Evolutionary conservation across 1,284 basidiomycete genomes (phyloP).

Genomic region (Tilletia walkeri): DNA sequence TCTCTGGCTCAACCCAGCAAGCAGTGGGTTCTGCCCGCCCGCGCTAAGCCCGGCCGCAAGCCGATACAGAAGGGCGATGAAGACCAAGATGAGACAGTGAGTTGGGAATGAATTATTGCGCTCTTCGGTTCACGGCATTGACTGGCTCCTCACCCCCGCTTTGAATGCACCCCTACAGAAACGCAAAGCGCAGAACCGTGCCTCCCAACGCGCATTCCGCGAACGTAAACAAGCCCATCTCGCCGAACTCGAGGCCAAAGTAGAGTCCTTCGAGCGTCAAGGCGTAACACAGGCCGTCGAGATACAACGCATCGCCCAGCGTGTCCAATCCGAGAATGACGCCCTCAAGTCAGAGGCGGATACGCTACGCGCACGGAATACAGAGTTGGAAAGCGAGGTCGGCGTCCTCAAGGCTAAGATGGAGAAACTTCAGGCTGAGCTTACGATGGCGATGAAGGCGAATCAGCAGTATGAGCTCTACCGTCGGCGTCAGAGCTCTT

Average conservation of each 20-base stretch:
- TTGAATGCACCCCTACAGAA: slow-evolving; percentile 26
- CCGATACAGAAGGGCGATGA: slow-evolving; percentile 33
- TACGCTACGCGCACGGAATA: slow-evolving; percentile 29
- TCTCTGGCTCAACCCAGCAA: slow-evolving; percentile 38
- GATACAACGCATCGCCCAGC: slow-evolving; percentile 46
- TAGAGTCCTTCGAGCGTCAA: slow-evolving; percentile 47
- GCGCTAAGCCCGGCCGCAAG: slow-evolving; percentile 54
- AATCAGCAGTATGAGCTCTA: too few relatives aligned
- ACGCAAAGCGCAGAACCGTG: slow-evolving; percentile 51
- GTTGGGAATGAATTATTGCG: not conserved
- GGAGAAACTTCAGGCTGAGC: not conserved
- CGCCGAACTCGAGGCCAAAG: slow-evolving; percentile 42
- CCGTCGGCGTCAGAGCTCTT: not conserved
- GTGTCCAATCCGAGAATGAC: slow-evolving; percentile 41
- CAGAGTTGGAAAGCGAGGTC: slow-evolving; percentile 26
- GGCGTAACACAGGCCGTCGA: slow-evolving; percentile 48
- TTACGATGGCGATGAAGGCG: not conserved
- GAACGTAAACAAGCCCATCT: slow-evolving; percentile 48
- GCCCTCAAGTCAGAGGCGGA: slow-evolving; percentile 32
- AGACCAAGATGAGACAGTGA: slow-evolving; percentile 44
- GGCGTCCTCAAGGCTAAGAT: not conserved
- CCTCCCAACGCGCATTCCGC: slow-evolving; percentile 48
- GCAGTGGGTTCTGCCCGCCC: slow-evolving; percentile 52
- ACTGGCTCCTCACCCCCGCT: not conserved
- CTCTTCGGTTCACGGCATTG: not conserved